Conservation (phyloP, 345 rosid genomes). For the Citrus hindsii region DNA sequence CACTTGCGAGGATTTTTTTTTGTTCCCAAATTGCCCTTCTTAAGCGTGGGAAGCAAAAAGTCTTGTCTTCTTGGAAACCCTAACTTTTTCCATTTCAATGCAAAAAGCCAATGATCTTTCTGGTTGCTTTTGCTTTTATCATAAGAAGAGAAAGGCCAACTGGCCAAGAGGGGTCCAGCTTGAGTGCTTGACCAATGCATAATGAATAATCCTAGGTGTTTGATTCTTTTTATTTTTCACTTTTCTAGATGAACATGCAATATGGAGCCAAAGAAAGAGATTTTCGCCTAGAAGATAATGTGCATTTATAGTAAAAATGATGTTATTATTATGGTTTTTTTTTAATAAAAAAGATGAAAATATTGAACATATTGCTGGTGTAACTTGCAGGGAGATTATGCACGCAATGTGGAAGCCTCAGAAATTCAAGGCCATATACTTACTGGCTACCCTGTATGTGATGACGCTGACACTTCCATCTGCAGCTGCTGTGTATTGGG, state of each 20-base stretch:
- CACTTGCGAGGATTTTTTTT: background rate
- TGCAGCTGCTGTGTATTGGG: slow-evolving; percentile 94
- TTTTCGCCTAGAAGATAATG: background rate
- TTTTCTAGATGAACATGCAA: too few relatives aligned
- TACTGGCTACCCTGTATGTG: slow-evolving; percentile 82
- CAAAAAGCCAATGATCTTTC: slow-evolving; percentile 42
- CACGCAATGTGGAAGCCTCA: slow-evolving; percentile 99
- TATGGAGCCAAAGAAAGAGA: too few relatives aligned
- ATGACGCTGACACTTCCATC: slow-evolving; percentile 94
- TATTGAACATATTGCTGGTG: background rate
- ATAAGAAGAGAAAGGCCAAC: slow-evolving; percentile 7
- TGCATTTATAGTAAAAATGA: background rate
- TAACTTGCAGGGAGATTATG: slow-evolving; percentile 76
- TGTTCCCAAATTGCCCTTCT: slow-evolving; percentile 22
- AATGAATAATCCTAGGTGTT: background rate
- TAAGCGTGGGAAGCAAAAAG: slow-evolving; percentile 39
- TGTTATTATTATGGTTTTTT: background rate
- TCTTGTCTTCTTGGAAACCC: slow-evolving; percentile 12
- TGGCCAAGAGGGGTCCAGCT: slow-evolving; percentile 15
- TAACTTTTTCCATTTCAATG: slow-evolving; percentile 21
- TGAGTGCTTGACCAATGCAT: slow-evolving; percentile 9
- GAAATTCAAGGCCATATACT: slow-evolving; percentile 90
- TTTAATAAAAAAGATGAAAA: background rate
- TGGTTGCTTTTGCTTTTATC: slow-evolving; percentile 36
- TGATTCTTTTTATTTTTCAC: background rate